Conservation (phyloP, 306 rosid species). For the Fragaria ananassa region DNA sequence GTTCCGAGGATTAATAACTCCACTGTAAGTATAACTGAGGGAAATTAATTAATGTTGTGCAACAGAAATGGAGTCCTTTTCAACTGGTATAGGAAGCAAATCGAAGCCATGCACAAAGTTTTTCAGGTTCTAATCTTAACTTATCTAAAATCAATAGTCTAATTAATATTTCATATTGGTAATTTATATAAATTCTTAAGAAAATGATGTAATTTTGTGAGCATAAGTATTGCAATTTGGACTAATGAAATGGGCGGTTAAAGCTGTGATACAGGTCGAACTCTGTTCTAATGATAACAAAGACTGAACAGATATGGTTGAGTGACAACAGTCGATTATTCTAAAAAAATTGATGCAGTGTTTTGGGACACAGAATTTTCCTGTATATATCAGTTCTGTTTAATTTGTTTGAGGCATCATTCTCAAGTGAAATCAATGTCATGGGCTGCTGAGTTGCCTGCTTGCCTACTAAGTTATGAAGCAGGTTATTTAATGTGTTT, state of each 20-base stretch:
- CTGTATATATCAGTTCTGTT: conserved; percentile 27
- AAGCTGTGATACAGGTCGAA: conserved; percentile 83
- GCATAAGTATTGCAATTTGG: conserved; percentile 45
- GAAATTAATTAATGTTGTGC: conserved; percentile 81
- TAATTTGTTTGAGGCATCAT: conserved; percentile 26
- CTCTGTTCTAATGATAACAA: conserved; percentile 61
- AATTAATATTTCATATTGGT: conserved; percentile 37
- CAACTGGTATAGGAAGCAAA: conserved; percentile 97
- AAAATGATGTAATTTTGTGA: conserved; percentile 30
- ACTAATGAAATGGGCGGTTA: conserved; percentile 67
- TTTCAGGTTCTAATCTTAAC: conserved; percentile 99
- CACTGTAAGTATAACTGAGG: conserved; percentile 56
- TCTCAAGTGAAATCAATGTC: conserved; percentile 33
- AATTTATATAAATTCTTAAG: conserved; percentile 34
- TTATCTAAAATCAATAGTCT: conserved; percentile 59
- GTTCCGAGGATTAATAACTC: conserved; percentile 45
- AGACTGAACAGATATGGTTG: conserved; percentile 64
- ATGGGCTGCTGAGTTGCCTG: conserved; percentile 34
- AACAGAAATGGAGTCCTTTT: conserved; percentile 86
- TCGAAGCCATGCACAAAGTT: conserved; percentile 99
- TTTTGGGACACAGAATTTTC: conserved; percentile 42
- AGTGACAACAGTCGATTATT: conserved; percentile 45
- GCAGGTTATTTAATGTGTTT: conserved; percentile 22
- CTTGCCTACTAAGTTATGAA: conserved; percentile 19
- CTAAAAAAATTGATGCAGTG: conserved; percentile 41